phyloP scores from a whole-genome alignment of 208 protist species.

The Leishmania martiniquensis region DNA sequence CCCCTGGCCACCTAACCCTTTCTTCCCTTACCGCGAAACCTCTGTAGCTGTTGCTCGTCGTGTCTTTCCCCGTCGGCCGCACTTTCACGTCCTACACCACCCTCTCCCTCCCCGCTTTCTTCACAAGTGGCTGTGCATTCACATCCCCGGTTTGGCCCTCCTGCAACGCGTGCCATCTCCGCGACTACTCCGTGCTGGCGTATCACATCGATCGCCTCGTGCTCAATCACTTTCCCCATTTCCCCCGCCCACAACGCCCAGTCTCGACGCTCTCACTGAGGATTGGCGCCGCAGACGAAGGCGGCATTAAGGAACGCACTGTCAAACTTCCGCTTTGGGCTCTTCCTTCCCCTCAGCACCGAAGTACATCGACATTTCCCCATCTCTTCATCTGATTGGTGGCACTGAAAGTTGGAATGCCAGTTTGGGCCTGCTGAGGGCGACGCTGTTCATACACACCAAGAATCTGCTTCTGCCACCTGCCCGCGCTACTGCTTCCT shows the following conservation, averaged over 20 bases:
- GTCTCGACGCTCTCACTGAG: background rate
- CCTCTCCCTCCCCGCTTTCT: background rate
- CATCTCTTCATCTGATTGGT: background rate
- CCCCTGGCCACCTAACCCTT: no score
- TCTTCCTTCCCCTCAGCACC: background rate
- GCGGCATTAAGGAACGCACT: background rate
- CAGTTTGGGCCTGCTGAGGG: background rate
- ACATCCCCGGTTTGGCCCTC: slow-evolving; percentile 1
- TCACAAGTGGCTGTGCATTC: background rate
- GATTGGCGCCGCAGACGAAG: background rate
- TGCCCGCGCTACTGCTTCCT: background rate
- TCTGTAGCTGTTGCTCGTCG: background rate
- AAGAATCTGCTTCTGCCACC: background rate
- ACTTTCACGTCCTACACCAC: background rate
- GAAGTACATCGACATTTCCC: no score
- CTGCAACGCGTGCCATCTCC: background rate
- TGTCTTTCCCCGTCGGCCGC: background rate
- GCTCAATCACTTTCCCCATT: background rate
- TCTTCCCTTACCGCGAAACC: no score
- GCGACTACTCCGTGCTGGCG: background rate
- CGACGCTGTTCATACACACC: background rate
- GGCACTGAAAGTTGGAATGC: no score
- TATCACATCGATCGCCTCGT: background rate
- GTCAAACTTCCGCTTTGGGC: background rate
- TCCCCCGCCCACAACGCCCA: background rate